phyloP scores from a whole-genome alignment of 306 rosid species.

The Prunus kanzakura region DNA sequence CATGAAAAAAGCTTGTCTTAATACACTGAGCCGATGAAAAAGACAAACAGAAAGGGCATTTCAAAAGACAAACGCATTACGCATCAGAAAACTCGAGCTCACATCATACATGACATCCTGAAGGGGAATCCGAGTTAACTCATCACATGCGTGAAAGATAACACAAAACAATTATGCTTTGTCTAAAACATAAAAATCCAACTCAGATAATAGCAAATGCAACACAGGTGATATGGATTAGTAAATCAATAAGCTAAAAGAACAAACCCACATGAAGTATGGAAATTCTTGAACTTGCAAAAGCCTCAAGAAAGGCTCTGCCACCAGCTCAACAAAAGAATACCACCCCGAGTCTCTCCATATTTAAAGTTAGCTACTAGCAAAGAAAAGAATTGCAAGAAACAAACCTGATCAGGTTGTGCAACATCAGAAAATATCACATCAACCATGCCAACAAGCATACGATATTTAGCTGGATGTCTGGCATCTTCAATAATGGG shows the following conservation, averaged over 20 bases:
- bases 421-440: constrained; percentile 98
- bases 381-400: neutral
- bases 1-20: too few relatives aligned
- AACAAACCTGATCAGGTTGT: constrained; percentile 92
- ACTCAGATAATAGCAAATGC: neutral
- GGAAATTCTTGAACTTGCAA: neutral
- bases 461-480: constrained; percentile 85
- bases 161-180: neutral
- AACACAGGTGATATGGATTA: neutral
- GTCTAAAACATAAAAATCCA: too few relatives aligned
- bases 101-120: constrained; percentile 45
- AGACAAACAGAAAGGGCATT: neutral
- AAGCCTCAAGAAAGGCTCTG: neutral
- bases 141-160: constrained; percentile 27
- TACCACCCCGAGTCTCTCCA: neutral
- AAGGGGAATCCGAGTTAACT: constrained; percentile 51
- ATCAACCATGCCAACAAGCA: constrained; percentile 98
- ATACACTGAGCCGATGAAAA: neutral
- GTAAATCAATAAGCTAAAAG: neutral
- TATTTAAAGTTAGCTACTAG: neutral
- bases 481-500: constrained; percentile 98
- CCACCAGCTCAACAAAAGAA: neutral
- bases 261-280: neutral
- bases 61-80: neutral
- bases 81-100: constrained; percentile 47